Percentiles rank a stretch among this genome's conserved stretches.
Conservation (phyloP, 495 filamentous ascomycete species). For the Tuber indicum region DNA sequence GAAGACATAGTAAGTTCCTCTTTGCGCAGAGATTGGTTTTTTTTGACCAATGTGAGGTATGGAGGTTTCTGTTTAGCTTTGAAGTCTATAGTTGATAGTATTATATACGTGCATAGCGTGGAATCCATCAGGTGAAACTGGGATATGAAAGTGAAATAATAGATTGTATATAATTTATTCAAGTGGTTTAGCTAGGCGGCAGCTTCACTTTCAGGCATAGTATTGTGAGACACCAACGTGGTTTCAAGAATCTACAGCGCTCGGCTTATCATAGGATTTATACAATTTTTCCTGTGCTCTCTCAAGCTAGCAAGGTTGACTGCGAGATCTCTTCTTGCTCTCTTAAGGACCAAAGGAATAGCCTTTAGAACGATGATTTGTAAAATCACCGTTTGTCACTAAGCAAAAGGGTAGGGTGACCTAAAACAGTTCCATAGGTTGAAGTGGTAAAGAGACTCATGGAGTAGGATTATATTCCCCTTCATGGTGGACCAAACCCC, state of each 20-base stretch:
- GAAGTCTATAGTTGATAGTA: not conserved
- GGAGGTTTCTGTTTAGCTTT: not conserved
- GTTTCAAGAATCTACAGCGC: not conserved
- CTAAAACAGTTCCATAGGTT: not conserved
- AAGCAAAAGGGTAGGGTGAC: not conserved
- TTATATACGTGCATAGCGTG: not conserved
- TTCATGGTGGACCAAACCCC: not conserved
- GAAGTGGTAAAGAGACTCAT: not conserved
- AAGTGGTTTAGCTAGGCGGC: not conserved
- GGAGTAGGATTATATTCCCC: not conserved
- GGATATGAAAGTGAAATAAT: not conserved
- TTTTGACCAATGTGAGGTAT: not conserved
- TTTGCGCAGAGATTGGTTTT: not conserved
- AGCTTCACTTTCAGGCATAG: not conserved
- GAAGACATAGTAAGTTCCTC: not conserved
- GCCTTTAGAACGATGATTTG: rapidly evolving
- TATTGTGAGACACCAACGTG: not conserved
- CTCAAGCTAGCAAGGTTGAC: not conserved
- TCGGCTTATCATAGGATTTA: not conserved
- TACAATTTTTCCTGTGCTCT: not conserved
- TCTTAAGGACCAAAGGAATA: not conserved
- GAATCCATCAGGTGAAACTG: not conserved
- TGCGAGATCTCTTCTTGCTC: not conserved
- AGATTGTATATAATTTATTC: not conserved
- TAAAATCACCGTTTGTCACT: not conserved